Evolutionary conservation across 176 grass and related monocot genomes (phyloP), one percentile per base, ranked within the genome.

Genomic region (Musa acuminata): DNA sequence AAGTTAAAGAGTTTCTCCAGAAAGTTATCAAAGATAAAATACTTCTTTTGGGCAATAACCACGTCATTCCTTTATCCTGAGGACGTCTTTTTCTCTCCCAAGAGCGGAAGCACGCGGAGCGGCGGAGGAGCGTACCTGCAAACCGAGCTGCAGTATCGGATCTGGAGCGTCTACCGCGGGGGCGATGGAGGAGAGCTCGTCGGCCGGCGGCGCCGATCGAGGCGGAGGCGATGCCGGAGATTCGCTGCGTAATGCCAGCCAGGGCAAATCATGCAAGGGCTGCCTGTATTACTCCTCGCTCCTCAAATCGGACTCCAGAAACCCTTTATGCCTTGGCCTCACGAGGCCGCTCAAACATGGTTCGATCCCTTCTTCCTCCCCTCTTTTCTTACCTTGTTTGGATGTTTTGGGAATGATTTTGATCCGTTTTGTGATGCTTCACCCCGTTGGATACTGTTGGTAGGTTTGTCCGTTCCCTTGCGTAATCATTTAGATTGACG

Each of bases 231-330:
- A 16, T 14, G 67, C 9, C 3, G 67, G 16, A 69, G 67, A 49
- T 48, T 2, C 1, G 67, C 14, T 16, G 71, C 1, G 3, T 13
- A 72, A 9, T 13, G 51, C 51, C 2, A 11, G 11, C 51, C 71
- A 73, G 51, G 71, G 71, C 49, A 73, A 73, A 21, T 73, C 71
- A 1, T 73, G 71, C 71, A 73, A 73, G 19, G 71, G 71, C 50
- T 73, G 71, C 52, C 71, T 73, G 11, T 73, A 73, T 26, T 73
- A 25, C 51, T 73, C 71, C 21, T 73, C 71, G 50, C n/a, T 73
- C 71, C 71, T 73, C 71, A 73, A 27, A 55, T 27, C 71, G 20
- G 52, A 73, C 11, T 23, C n/a, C 11, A 19, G 71, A 26, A 73
- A 27, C 71, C 71, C 71, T 73, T 20, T 52, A 3, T 73, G 71